Percentiles rank a stretch among this genome's conserved stretches.
Evolutionary conservation across 805 yeast species (phyloP).

Genomic region (Phaffomyces antillensis): DNA sequence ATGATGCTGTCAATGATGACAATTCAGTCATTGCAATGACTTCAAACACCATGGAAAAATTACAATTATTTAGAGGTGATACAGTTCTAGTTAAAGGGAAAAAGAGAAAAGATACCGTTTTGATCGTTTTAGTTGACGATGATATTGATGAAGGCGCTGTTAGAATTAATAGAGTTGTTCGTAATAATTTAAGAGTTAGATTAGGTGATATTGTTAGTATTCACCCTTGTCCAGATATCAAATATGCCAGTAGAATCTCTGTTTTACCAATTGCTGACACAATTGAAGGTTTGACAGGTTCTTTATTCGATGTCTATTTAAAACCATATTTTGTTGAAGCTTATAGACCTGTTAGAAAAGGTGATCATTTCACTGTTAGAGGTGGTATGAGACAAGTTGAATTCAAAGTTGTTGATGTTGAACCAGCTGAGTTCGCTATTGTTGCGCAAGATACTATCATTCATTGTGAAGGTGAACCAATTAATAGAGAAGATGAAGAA

Average conservation of each 20-base stretch:
- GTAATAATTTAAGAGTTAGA: slow-evolving; percentile 90
- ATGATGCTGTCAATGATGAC: slow-evolving; percentile 95
- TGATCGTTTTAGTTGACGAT: slow-evolving; percentile 93
- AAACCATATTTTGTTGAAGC: slow-evolving; percentile 99
- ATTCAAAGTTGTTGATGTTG: slow-evolving; percentile 96
- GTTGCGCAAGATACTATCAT: slow-evolving; percentile 98
- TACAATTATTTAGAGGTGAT: slow-evolving; percentile 95
- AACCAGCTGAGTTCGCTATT: slow-evolving; percentile 94
- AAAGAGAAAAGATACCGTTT: slow-evolving; percentile 94
- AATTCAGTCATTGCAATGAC: slow-evolving; percentile 95
- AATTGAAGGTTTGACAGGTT: slow-evolving; percentile 95
- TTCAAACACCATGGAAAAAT: slow-evolving; percentile 88
- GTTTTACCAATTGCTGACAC: slow-evolving; percentile 97
- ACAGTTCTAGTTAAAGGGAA: slow-evolving; percentile 96
- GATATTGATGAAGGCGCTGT: slow-evolving; percentile 95
- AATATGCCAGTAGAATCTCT: slow-evolving; percentile 90
- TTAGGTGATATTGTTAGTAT: slow-evolving; percentile 87
- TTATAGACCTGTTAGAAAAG: slow-evolving; percentile 96
- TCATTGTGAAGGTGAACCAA: slow-evolving; percentile 98
- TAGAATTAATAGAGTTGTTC: slow-evolving; percentile 89
- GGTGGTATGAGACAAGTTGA: slow-evolving; percentile 99
- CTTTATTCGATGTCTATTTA: slow-evolving; percentile 89
- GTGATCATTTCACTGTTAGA: slow-evolving; percentile 91
- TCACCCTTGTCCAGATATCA: slow-evolving; percentile 96
- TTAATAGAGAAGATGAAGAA: slow-evolving; percentile 96